Evolutionary conservation across 202 grass and related monocot species (phyloP).

Genomic region (Dendrocalamus latiflorus): DNA sequence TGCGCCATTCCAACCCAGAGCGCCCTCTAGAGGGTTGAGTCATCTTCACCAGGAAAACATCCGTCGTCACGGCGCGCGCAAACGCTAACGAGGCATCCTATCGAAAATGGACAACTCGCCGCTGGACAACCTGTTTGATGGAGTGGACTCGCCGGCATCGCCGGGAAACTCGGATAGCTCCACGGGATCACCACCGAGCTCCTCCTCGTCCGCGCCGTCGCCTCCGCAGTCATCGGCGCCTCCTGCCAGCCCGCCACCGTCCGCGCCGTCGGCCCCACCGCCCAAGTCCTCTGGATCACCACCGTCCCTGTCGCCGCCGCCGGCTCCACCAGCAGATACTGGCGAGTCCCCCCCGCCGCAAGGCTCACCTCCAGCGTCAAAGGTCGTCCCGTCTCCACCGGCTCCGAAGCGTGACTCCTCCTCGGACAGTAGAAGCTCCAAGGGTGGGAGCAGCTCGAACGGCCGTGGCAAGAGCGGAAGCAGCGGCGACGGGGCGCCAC

Average conservation of each 20-base stretch:
- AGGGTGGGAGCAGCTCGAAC: not conserved
- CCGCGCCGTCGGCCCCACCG: constrained; percentile 10
- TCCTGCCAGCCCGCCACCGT: constrained; percentile 3
- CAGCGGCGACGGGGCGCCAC: not conserved
- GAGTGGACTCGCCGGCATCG: not conserved
- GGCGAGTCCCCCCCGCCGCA: not conserved
- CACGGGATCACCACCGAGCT: not conserved
- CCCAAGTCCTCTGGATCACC: not conserved
- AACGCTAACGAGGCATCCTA: not conserved
- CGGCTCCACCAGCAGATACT: not conserved
- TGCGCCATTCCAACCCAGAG: not conserved
- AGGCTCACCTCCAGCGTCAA: not conserved
- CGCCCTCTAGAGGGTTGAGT: constrained; percentile 32
- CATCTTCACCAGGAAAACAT: too few relatives aligned
- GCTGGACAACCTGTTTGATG: not conserved
- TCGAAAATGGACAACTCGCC: constrained; percentile 35
- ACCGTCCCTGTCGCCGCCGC: not conserved
- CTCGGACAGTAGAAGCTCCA: not conserved
- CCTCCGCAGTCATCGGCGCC: constrained; percentile 13
- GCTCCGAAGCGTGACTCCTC: constrained; percentile 22
- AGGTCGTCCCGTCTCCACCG: constrained; percentile 6
- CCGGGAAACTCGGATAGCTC: not conserved
- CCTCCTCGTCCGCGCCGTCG: constrained; percentile 2
- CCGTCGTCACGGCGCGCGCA: not conserved
- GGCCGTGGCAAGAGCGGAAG: not conserved